These are phyloP conservation scores for Cadophora malorum DNA, from an alignment of 2,329 filamentous ascomycete genomes.

Conservation along the genomic window DNA sequence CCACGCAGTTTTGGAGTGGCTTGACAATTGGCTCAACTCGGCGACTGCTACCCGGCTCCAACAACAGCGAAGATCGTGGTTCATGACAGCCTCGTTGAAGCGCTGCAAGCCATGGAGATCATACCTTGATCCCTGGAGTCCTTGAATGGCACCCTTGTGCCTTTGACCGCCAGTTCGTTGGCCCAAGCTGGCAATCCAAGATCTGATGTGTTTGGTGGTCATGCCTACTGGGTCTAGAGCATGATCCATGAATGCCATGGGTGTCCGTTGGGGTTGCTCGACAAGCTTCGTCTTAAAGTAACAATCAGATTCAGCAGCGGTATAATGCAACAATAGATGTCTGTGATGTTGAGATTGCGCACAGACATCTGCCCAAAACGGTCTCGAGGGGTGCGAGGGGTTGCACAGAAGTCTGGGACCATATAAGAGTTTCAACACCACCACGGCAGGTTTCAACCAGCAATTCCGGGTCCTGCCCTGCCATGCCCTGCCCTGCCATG, in stretches of 20 bases:
- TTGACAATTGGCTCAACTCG: conserved; percentile 34
- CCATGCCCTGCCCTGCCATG: background rate
- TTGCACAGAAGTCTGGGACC: conserved; percentile 43
- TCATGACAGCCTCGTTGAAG: conserved; percentile 41
- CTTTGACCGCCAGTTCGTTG: conserved; percentile 46
- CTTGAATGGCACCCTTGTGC: conserved; percentile 37
- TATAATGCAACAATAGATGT: conserved; percentile 35
- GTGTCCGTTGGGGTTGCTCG: conserved; percentile 1
- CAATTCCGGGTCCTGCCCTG: conserved; percentile 31
- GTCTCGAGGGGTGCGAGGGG: conserved; percentile 35
- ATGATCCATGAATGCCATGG: background rate
- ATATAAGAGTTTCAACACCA: conserved; percentile 45
- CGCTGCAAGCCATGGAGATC: conserved; percentile 47
- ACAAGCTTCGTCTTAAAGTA: conserved; percentile 38
- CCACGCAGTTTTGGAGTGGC: conserved; percentile 32
- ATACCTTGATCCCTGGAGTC: conserved; percentile 40
- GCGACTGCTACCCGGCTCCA: conserved; percentile 28
- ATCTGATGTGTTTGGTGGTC: conserved; percentile 38
- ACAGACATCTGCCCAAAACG: conserved; percentile 45
- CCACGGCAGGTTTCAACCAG: conserved; percentile 44
- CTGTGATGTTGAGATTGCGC: conserved; percentile 41
- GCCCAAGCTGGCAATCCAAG: conserved; percentile 35
- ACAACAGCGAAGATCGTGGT: conserved; percentile 44
- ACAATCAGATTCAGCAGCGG: conserved; percentile 29
- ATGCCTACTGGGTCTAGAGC: conserved; percentile 31